Base-by-base conservation (phyloP, 108 stramenopile species). In the Craspedostauros australis region DNA sequence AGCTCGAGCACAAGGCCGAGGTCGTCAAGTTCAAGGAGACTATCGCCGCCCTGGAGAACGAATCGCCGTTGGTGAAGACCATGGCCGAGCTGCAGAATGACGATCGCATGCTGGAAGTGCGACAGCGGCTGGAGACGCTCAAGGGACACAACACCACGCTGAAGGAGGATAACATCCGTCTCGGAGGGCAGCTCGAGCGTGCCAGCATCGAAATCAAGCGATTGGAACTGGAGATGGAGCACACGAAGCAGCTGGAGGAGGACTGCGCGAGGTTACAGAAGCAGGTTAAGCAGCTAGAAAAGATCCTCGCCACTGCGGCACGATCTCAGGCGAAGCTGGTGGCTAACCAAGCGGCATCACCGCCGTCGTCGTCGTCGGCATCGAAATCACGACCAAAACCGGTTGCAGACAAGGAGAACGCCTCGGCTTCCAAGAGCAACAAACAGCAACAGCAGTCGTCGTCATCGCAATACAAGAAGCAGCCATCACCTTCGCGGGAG, bases 121-220 rank as follows among this genome's bases (percentile, higher is more conserved):
- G 64, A 27, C 80, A 89, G 22, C 73, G 82, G 7, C 48, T 85
- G 40, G 82, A 82, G 33, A 66, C 77, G 55, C 72, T 90, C 23
- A 74, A 75, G 43, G 60, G 58, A 31, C 63, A 44, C 7, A 74
- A 76, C 46, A 76, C 64, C 2, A 33, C 66, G 14, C 43, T 90
- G 39, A 77, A 86, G 36, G 84, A 86, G 29, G 84, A 90, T 42
- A 90, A 90, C 45, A 54, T 73, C 7, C 76, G 72, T 18, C 67
- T 90, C 23, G 65, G 75, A 42, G 54, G 70, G 12, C 66, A 74
- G 29, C 53, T 70, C 0, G 62, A 75, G 33, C 57, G 68, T 31
- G 60, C 54, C 6, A 58, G 45, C 18, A 65, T 44, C 24, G 48
- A 75, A 37, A 52, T 54, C 18, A 30, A 60, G 21, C 29, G 62